A percentile compares a stretch with the other conserved stretches of the same genome.
phyloP scores from a whole-genome alignment of 1,284 basidiomycete species.

The Sanguinoderma infundibulare region DNA sequence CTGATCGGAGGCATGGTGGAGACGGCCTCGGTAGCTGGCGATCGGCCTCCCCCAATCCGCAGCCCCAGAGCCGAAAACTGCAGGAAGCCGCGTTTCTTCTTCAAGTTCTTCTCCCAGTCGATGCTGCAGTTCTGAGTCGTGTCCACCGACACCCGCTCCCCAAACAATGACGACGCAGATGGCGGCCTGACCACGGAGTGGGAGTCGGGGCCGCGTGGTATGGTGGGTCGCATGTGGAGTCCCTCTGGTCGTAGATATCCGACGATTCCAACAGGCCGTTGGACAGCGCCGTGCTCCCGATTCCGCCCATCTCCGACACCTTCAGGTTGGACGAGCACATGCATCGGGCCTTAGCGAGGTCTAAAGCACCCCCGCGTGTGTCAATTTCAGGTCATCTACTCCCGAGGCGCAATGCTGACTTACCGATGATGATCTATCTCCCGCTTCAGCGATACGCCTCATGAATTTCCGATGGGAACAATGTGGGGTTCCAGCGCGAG shows the following conservation, averaged over 20 bases:
- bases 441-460: conserved; percentile 85
- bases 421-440: conserved; percentile 95
- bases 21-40: too few species aligned
- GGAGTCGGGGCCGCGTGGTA: conserved; percentile 46
- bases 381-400: neutral
- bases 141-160: conserved; percentile 49
- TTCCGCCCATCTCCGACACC: conserved; percentile 79
- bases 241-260: conserved; percentile 79
- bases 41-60: too few species aligned
- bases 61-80: too few species aligned
- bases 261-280: conserved; percentile 75
- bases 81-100: conserved; percentile 85
- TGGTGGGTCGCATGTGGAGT: conserved; percentile 67
- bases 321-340: conserved; percentile 87
- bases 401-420: conserved; percentile 28
- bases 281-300: conserved; percentile 73
- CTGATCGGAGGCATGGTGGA: too few species aligned
- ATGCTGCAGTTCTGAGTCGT: conserved; percentile 40
- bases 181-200: conserved; percentile 46
- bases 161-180: conserved; percentile 48
- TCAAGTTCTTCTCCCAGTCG: conserved; percentile 51
- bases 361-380: neutral
- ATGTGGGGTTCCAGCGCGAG: conserved; percentile 79
- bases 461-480: conserved; percentile 94
- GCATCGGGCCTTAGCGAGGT: conserved; percentile 78